Evolutionary conservation across 202 grass and related monocot genomes (phyloP).

Genomic region (Alloteropsis angusta): DNA sequence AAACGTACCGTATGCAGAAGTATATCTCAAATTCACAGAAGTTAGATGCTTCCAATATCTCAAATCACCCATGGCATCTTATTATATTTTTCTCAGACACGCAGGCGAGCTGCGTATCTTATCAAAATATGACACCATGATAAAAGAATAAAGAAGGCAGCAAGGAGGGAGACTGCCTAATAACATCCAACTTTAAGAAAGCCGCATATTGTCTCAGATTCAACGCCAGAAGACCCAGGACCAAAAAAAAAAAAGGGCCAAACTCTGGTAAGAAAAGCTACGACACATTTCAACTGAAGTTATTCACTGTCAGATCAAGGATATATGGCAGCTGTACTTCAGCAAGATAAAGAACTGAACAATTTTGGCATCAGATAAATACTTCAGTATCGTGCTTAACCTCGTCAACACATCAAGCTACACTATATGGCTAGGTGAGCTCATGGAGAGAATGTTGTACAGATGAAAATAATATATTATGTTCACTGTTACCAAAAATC

Average conservation of each 20-base stretch:
- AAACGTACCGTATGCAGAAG: not conserved
- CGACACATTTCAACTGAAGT: not conserved
- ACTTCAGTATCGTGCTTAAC: conserved; percentile 18
- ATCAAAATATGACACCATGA: not conserved
- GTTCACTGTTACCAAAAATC: conserved; percentile 57
- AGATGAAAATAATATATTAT: not conserved
- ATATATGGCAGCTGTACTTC: not conserved
- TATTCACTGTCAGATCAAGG: not conserved
- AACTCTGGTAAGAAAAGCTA: not conserved
- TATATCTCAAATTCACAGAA: not conserved
- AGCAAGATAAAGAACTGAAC: conserved; percentile 7
- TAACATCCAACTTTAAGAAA: not conserved
- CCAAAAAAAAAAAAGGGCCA: not conserved
- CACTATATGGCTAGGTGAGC: not conserved
- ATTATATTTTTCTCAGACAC: not conserved
- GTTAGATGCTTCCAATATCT: not conserved
- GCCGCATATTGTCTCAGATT: not conserved
- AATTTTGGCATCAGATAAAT: conserved; percentile 14
- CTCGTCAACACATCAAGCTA: not conserved
- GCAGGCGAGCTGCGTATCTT: not conserved
- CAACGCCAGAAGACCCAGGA: not conserved
- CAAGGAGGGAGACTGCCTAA: not conserved
- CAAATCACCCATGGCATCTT: not conserved
- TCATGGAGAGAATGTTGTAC: conserved; percentile 1
- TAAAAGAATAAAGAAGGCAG: not conserved